Evolutionary conservation across 179 eudicot genomes (phyloP), one percentile per base, ranked within the genome.

Genomic region (Beta macrorhiza): DNA sequence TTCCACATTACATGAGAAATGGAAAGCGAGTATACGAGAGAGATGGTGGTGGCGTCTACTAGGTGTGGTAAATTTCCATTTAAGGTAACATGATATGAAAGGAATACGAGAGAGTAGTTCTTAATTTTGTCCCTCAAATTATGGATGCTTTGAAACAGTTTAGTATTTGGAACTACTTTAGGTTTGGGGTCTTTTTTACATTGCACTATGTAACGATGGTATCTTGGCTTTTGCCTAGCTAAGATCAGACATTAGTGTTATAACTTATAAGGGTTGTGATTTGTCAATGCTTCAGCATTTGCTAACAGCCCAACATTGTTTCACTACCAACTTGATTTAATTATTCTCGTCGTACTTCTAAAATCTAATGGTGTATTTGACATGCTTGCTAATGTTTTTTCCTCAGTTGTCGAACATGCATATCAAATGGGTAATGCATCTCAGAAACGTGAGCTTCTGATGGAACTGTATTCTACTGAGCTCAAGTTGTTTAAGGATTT

Each of bases 381-480:
- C n/a, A 29, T 47, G 49, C 49, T 53, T 47, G 64, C 78, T 80
- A 22, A 37, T 42, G 17, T 58, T 62, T 79, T 68, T 64, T 69
- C 32, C 57, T 84, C 87, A 97, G 99, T 95, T 77, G 86, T 95
- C 81, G 99, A 97, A 75, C 92, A 95, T 82, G 94, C 97, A 53
- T 97, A 91, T 83, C 86, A 85, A 58, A 76, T 91, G 88, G 93
- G 88, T 37, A 97, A 89, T 86, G 97, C 97, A 57, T 51, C 87
- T 76, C 99, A 97, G 82, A 97, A 89, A 81, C 99, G 92, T 74
- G 83, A 87, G 75, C 88, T 97, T 83, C 81, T 97, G 89, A 83
- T 88, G 91, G 99, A 97, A 87, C 81, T 94, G 59, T 97, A 94
- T 81, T 97, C 98, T 58, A 88, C 95, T 3, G 99, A 97, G 90